Conservation (phyloP, 1,284 basidiomycete species). For the Apiotrichum gamsii region DNA sequence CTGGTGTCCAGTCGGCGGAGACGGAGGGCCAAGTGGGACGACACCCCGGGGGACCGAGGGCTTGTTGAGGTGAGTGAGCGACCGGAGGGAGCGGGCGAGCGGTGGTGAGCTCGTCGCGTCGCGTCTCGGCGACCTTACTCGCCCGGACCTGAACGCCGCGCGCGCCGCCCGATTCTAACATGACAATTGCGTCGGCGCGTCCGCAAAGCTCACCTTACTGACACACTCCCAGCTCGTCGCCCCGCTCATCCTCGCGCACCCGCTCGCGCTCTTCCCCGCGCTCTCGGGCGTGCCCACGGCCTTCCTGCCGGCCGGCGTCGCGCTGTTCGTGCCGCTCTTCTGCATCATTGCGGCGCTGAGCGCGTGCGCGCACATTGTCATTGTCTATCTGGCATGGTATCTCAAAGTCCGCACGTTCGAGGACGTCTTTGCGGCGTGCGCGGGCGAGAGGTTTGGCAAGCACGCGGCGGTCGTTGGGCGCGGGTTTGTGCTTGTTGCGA, state of each 20-base stretch:
- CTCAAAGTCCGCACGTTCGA: slow-evolving; percentile 45
- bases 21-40: slow-evolving; percentile 10
- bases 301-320: slow-evolving; percentile 46
- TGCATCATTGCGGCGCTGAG: slow-evolving; percentile 37
- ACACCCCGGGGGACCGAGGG: slow-evolving; percentile 9
- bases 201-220: no score
- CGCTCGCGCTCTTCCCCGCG: slow-evolving; percentile 42
- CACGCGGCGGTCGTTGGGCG: slow-evolving; percentile 38
- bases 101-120: no score
- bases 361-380: slow-evolving; percentile 45
- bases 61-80: slow-evolving; percentile 12
- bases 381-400: slow-evolving; percentile 47
- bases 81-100: no score
- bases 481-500: slow-evolving; percentile 30
- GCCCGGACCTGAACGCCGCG: no score
- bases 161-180: no score
- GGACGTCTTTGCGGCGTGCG: slow-evolving; percentile 40
- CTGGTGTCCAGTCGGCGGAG: slow-evolving; percentile 7
- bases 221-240: slow-evolving; percentile 39
- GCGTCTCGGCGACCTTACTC: no score
- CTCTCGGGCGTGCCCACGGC: slow-evolving; percentile 41
- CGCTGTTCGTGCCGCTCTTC: slow-evolving; percentile 44
- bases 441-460: slow-evolving; percentile 31
- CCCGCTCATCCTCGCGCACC: slow-evolving; percentile 42
- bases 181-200: no score